Conservation (phyloP, 2,329 filamentous ascomycete species). For the Ceratocystis ficicola region DNA sequence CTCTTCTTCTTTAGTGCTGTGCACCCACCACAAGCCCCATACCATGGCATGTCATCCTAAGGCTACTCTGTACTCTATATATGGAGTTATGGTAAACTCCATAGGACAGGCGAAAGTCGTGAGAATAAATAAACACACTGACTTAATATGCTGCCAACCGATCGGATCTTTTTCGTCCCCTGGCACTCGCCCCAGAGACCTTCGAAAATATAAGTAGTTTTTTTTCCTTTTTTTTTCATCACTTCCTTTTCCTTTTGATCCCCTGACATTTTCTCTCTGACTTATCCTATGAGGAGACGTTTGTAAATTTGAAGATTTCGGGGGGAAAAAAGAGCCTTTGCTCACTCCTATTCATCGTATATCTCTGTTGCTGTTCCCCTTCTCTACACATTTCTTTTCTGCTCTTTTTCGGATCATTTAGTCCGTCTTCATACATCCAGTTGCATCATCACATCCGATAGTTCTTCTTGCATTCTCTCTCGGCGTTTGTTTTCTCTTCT, state of each 20-base stretch:
- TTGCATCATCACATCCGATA: neutral
- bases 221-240: neutral
- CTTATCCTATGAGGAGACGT: neutral
- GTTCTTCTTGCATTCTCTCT: neutral
- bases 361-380: neutral
- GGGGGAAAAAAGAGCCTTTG: neutral
- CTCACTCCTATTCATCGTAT: neutral
- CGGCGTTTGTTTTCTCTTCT: conserved; percentile 4
- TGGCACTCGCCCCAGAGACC: neutral
- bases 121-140: conserved; percentile 4
- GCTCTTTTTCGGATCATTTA: neutral
- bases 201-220: neutral
- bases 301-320: neutral
- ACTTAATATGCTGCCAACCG: neutral
- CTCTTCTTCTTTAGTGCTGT: too few species aligned
- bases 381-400: neutral
- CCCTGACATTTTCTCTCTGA: neutral
- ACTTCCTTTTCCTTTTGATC: conserved; percentile 6
- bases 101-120: neutral
- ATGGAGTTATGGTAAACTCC: neutral
- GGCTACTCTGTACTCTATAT: too few species aligned
- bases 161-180: conserved; percentile 16
- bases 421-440: neutral
- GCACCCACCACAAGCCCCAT: too few species aligned
- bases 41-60: too few species aligned